These are phyloP conservation scores for Gonium pectorale DNA, from an alignment of 139 green algal genomes.

Conservation along the genomic window DNA sequence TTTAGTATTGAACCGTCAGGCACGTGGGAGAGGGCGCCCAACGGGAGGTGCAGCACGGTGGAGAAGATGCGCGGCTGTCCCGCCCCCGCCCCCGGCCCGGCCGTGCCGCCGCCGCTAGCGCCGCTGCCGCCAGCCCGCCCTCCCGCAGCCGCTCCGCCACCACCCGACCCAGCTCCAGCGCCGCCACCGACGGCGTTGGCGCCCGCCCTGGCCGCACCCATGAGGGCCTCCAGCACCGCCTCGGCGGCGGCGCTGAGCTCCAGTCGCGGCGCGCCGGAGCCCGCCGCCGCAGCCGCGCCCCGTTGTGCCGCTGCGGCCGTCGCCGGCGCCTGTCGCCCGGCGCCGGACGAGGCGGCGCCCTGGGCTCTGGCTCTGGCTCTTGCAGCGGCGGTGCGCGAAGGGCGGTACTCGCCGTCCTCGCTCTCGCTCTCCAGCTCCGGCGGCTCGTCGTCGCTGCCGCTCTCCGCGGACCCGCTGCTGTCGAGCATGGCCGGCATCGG, in stretches of 20 bases:
- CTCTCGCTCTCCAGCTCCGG: background rate
- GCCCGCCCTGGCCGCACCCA: background rate
- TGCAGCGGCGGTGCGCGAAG: background rate
- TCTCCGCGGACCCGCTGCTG: no score
- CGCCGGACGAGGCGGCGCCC: background rate
- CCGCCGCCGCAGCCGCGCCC: background rate
- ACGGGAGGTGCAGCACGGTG: background rate
- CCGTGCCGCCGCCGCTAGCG: background rate
- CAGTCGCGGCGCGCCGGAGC: background rate
- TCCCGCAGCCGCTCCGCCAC: background rate
- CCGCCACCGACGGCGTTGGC: background rate
- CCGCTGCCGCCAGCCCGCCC: background rate
- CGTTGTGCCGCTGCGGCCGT: background rate
- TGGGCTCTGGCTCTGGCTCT: no score
- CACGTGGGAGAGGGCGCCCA: background rate
- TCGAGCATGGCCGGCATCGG: no score
- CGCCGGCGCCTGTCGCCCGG: no score
- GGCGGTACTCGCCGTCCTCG: background rate
- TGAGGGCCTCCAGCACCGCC: slow-evolving; percentile 1
- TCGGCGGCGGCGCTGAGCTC: background rate
- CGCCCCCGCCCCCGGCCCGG: background rate
- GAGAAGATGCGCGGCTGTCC: background rate
- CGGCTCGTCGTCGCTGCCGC: no score
- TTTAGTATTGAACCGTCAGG: slow-evolving; percentile 1
- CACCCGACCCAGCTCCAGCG: background rate